Evolutionary conservation across 192 early-diverging fungal genomes (phyloP).

Genomic region (Linnemannia exigua): DNA sequence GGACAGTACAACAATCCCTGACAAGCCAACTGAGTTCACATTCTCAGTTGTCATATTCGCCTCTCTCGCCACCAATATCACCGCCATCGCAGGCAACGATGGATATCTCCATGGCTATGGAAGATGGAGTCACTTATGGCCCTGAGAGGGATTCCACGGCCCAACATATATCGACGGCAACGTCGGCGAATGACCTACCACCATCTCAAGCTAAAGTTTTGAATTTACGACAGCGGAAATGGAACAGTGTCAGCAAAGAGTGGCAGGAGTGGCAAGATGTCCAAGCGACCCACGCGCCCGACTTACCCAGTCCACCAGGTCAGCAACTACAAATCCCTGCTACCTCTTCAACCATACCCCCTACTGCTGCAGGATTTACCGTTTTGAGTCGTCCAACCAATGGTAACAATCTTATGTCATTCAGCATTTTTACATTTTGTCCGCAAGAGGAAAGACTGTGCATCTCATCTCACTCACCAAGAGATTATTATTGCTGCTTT

Average conservation of each 20-base stretch:
- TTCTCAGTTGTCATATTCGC: conserved; percentile 16
- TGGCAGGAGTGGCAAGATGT: conserved; percentile 59
- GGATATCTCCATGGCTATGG: conserved; percentile 23
- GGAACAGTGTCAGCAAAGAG: conserved; percentile 47
- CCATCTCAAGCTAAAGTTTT: conserved; percentile 14
- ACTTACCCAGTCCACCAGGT: background rate
- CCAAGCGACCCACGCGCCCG: conserved; percentile 33
- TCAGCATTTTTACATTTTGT: background rate
- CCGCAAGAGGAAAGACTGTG: background rate
- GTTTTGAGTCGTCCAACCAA: background rate
- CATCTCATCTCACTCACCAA: background rate
- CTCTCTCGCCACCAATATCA: conserved; percentile 39
- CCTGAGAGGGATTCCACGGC: background rate
- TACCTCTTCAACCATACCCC: background rate
- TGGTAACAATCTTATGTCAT: background rate
- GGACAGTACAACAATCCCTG: background rate
- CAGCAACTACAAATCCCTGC: background rate
- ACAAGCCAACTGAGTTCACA: background rate
- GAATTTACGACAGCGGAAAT: conserved; percentile 45
- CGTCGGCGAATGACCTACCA: background rate
- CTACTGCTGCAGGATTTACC: background rate
- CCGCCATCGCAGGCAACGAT: conserved; percentile 1
- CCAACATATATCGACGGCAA: too few relatives aligned
- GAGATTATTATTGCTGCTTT: too few relatives aligned
- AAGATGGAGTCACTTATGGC: background rate